Conservation (phyloP, 805 yeast species). For the Myxozyma kluyveri region DNA sequence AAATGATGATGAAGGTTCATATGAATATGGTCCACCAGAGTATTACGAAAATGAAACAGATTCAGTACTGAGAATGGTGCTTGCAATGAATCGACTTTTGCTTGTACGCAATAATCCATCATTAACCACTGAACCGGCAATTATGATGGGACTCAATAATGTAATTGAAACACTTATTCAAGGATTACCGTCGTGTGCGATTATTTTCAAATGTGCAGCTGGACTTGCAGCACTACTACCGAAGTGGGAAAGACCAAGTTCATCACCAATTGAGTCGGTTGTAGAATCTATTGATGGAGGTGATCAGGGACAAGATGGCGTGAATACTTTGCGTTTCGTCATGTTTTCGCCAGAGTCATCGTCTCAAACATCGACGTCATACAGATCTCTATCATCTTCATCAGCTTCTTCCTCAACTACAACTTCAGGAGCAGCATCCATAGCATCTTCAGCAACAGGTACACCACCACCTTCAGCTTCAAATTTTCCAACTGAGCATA, state of each 20-base stretch:
- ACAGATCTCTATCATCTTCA: too few relatives aligned
- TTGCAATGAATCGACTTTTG: constrained; percentile 7
- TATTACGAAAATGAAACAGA: constrained; percentile 5
- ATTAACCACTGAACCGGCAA: constrained; percentile 8
- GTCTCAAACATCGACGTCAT: too few relatives aligned
- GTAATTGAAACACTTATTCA: constrained; percentile 3
- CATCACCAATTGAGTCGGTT: not conserved
- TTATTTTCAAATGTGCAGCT: constrained; percentile 6
- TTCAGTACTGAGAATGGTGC: constrained; percentile 8
- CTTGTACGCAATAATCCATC: constrained; percentile 15
- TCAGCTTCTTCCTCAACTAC: too few relatives aligned
- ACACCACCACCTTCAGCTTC: not conserved
- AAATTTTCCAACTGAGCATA: not conserved
- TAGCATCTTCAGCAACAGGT: too few relatives aligned
- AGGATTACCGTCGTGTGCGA: constrained; percentile 4
- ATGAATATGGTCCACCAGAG: constrained; percentile 9
- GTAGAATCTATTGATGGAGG: not conserved
- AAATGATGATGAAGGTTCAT: constrained; percentile 1
- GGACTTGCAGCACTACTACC: constrained; percentile 4
- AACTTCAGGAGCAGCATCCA: too few relatives aligned
- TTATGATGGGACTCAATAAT: constrained; percentile 10
- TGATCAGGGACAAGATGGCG: not conserved
- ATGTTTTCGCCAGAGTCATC: too few relatives aligned
- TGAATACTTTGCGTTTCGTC: not conserved
- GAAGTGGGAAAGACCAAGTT: not conserved